Evolutionary conservation across 148 eudicot species (phyloP).

Genomic region (Salicornia ramosissima): DNA sequence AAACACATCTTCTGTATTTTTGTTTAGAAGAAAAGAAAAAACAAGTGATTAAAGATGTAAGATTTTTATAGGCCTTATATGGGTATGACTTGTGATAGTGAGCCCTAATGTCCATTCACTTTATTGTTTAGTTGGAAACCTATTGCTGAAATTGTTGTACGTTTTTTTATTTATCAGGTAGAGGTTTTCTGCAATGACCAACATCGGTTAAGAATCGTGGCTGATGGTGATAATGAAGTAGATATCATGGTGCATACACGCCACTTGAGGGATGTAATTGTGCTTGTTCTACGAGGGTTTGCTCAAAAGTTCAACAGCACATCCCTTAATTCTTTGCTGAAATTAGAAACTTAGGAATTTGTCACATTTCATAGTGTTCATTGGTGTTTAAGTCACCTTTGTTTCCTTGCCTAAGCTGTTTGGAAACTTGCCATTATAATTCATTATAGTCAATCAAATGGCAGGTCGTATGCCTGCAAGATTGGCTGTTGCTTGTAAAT

Average conservation of each 20-base stretch:
- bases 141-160: too few relatives aligned
- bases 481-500: background rate
- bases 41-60: too few relatives aligned
- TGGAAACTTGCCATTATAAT: background rate
- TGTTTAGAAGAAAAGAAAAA: too few relatives aligned
- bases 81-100: too few relatives aligned
- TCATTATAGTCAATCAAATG: background rate
- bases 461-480: background rate
- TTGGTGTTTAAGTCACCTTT: conserved; percentile 5
- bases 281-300: conserved; percentile 83
- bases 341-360: conserved; percentile 49
- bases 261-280: conserved; percentile 80
- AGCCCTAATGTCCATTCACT: too few relatives aligned
- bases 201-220: conserved; percentile 77
- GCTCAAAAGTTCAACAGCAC: conserved; percentile 94
- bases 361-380: background rate
- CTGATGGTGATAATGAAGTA: conserved; percentile 75
- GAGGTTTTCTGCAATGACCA: conserved; percentile 91
- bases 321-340: conserved; percentile 84
- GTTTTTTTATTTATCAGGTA: conserved; percentile 48
- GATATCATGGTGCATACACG: conserved; percentile 95
- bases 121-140: too few relatives aligned
- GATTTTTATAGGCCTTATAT: too few relatives aligned
- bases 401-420: background rate
- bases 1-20: too few relatives aligned